Conservation (phyloP, 2,329 filamentous ascomycete genomes). For the Colletotrichum tamarilloi region DNA sequence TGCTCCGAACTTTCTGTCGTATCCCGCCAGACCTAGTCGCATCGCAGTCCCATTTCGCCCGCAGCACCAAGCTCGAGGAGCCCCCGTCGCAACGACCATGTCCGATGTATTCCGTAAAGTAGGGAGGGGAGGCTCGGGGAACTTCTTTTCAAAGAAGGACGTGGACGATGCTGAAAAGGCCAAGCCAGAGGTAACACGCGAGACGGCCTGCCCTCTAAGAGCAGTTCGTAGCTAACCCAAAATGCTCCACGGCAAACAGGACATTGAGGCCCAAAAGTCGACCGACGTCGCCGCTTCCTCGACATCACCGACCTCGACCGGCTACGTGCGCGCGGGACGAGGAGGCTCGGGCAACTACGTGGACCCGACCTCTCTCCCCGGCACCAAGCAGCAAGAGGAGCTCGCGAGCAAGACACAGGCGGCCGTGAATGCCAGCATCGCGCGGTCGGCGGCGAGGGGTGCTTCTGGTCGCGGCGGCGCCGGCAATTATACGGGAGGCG, state of each 20-base stretch:
- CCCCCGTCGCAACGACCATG: conserved; percentile 17
- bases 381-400: conserved; percentile 46
- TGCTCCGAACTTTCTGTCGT: not conserved
- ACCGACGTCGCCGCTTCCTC: conserved; percentile 38
- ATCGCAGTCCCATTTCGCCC: not conserved
- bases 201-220: not conserved
- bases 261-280: conserved; percentile 47
- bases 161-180: conserved; percentile 56
- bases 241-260: conserved; percentile 35
- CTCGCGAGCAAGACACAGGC: conserved; percentile 47
- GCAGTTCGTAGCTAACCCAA: not conserved
- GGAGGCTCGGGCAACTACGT: conserved; percentile 73
- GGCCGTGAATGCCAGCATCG: conserved; percentile 45
- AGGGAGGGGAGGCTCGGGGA: conserved; percentile 73
- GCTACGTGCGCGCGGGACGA: conserved; percentile 60
- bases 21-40: not conserved
- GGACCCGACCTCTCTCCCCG: conserved; percentile 48
- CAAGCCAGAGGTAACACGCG: conserved; percentile 31
- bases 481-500: conserved; percentile 60
- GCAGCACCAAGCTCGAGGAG: not conserved
- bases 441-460: conserved; percentile 38
- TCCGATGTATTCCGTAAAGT: conserved; percentile 61
- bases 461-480: conserved; percentile 66
- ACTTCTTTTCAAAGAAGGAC: conserved; percentile 66
- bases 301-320: conserved; percentile 25